Percentiles rank a stretch among this genome's conserved stretches.
Conservation (phyloP, 148 eudicot species). For the Vaccinium darrowii region DNA sequence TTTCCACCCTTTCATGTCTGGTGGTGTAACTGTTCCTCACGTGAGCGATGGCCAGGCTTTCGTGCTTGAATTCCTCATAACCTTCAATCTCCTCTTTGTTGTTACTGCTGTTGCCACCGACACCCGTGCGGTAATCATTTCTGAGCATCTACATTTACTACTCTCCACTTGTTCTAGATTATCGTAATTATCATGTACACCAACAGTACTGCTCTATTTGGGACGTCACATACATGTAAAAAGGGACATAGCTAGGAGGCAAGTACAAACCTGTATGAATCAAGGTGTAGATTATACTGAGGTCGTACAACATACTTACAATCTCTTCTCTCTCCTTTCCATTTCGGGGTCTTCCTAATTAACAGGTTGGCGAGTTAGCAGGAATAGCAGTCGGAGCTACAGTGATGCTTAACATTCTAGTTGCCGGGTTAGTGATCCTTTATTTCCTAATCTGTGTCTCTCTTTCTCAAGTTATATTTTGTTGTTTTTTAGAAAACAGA, state of each 20-base stretch:
- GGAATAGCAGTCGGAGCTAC: constrained; percentile 99
- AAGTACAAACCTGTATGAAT: not conserved
- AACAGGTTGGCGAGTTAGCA: constrained; percentile 92
- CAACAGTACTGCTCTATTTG: not conserved
- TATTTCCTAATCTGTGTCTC: not conserved
- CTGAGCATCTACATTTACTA: not conserved
- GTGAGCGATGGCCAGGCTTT: constrained; percentile 70
- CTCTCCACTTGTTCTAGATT: not conserved
- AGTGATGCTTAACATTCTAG: constrained; percentile 44
- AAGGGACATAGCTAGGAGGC: not conserved
- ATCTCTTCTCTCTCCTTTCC: not conserved
- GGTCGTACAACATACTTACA: not conserved
- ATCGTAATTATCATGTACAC: not conserved
- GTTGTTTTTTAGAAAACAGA: not conserved
- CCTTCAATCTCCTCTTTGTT: constrained; percentile 90
- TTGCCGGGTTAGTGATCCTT: not conserved
- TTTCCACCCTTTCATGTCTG: constrained; percentile 82
- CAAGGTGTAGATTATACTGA: not conserved
- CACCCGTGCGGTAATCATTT: constrained; percentile 66
- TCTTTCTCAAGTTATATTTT: not conserved
- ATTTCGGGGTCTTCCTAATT: constrained; percentile 1
- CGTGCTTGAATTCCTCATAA: constrained; percentile 75
- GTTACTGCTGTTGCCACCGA: constrained; percentile 97
- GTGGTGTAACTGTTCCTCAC: constrained; percentile 88
- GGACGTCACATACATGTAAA: too few relatives aligned